Conservation (phyloP, 2,329 filamentous ascomycete species). For the Ciborinia camelliae region DNA sequence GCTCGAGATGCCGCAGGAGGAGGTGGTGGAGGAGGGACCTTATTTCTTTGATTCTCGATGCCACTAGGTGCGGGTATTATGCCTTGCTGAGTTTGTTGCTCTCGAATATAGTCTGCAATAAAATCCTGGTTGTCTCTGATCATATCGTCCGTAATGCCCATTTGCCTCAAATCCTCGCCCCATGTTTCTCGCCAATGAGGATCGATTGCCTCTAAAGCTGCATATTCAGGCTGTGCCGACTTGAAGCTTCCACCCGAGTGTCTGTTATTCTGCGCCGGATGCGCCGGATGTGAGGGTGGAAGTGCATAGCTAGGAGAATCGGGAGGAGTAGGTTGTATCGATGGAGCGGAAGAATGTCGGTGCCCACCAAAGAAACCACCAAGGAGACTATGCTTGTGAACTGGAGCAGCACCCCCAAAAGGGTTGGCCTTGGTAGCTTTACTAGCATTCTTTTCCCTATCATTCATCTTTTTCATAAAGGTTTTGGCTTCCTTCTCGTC, state of each 20-base stretch:
- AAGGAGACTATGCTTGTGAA: conserved; percentile 47
- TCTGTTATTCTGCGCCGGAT: conserved; percentile 35
- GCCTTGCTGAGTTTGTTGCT: conserved; percentile 50
- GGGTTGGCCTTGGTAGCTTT: conserved; percentile 78
- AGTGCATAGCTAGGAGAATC: conserved; percentile 51
- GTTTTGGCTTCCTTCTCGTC: conserved; percentile 97
- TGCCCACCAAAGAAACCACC: conserved; percentile 59
- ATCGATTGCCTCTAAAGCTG: conserved; percentile 61
- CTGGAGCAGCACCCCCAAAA: conserved; percentile 54
- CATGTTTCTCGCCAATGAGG: conserved; percentile 63
- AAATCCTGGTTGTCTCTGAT: conserved; percentile 67
- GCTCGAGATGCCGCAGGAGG: conserved; percentile 45
- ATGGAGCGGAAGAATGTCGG: conserved; percentile 54
- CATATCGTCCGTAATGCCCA: conserved; percentile 63
- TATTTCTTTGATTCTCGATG: conserved; percentile 43
- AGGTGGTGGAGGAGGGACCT: conserved; percentile 60
- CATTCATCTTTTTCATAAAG: conserved; percentile 96
- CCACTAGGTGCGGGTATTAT: conserved; percentile 42
- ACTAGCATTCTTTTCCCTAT: conserved; percentile 91
- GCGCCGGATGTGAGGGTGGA: conserved; percentile 29
- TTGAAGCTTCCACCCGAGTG: conserved; percentile 47
- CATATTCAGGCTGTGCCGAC: conserved; percentile 54
- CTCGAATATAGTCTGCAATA: conserved; percentile 60
- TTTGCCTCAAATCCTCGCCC: conserved; percentile 59
- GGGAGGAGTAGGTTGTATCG: conserved; percentile 46